A percentile compares a stretch with the other conserved stretches of the same genome.
These are phyloP conservation scores for Exsudoporus floridanus DNA, from an alignment of 1,284 basidiomycete species.

Conservation along the genomic window DNA sequence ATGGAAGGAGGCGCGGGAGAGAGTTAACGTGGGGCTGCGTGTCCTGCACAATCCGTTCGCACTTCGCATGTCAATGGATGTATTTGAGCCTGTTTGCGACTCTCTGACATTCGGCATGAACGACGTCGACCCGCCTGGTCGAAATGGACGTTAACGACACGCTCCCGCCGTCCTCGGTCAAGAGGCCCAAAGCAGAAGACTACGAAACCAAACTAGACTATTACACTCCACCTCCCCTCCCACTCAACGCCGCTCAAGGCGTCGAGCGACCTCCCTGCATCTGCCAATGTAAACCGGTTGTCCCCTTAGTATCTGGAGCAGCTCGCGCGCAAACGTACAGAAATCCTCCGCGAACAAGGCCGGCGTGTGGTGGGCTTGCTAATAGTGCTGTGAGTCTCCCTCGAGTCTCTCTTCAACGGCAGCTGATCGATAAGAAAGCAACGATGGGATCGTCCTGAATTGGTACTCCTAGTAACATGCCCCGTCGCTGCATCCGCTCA, in stretches of 20 bases:
- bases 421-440: constrained; percentile 22
- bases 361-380: constrained; percentile 29
- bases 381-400: constrained; percentile 26
- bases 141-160: constrained; percentile 18
- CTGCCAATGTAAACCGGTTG: constrained; percentile 8
- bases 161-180: constrained; percentile 7
- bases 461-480: constrained; percentile 23
- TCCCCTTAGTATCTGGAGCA: constrained; percentile 14
- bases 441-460: constrained; percentile 33
- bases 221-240: constrained; percentile 19
- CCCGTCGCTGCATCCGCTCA: constrained; percentile 10
- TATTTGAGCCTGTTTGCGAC: constrained; percentile 28
- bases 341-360: constrained; percentile 22
- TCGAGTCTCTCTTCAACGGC: background rate
- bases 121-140: constrained; percentile 4
- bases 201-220: background rate
- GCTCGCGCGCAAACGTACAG: constrained; percentile 21
- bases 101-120: constrained; percentile 13
- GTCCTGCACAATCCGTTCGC: too few species aligned
- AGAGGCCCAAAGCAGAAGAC: constrained; percentile 26
- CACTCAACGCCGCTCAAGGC: constrained; percentile 23
- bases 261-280: constrained; percentile 26
- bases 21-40: too few species aligned
- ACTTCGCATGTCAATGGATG: background rate
- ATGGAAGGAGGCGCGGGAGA: background rate